These are phyloP conservation scores for Domatiomyces globalis DNA, from an alignment of 2,329 filamentous ascomycete genomes.

Conservation along the genomic window DNA sequence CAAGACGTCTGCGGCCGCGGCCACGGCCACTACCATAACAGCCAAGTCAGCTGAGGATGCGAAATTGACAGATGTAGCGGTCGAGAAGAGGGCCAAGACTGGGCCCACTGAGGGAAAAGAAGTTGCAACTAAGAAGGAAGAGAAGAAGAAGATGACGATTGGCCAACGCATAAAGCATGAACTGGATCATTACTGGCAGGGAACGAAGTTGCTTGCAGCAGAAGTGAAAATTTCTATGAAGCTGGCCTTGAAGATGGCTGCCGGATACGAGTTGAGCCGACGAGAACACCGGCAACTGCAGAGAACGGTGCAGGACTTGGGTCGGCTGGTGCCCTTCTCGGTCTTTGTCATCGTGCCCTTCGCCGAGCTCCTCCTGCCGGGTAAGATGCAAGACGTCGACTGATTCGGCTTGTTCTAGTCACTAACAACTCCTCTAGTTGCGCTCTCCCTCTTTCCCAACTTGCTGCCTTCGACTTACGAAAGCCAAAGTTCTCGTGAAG, in stretches of 20 bases:
- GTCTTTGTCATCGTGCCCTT: slow-evolving; percentile 96
- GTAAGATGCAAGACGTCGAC: neutral
- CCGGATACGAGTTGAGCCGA: slow-evolving; percentile 87
- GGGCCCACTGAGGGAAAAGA: slow-evolving; percentile 26
- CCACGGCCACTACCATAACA: slow-evolving; percentile 5
- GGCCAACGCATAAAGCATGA: slow-evolving; percentile 94
- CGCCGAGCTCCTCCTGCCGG: slow-evolving; percentile 57
- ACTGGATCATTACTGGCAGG: slow-evolving; percentile 90
- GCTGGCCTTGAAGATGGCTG: slow-evolving; percentile 91
- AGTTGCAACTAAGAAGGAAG: slow-evolving; percentile 50
- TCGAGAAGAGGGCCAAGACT: slow-evolving; percentile 34
- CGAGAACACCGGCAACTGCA: slow-evolving; percentile 75
- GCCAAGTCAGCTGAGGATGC: slow-evolving; percentile 29
- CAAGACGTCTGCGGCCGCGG: slow-evolving; percentile 16
- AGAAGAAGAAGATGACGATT: slow-evolving; percentile 73
- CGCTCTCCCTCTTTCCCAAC: slow-evolving; percentile 91
- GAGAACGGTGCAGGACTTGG: slow-evolving; percentile 86
- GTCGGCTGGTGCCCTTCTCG: slow-evolving; percentile 84
- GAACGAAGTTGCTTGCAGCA: slow-evolving; percentile 81
- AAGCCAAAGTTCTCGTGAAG: slow-evolving; percentile 75
- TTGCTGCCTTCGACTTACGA: slow-evolving; percentile 95
- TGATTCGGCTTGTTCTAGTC: no score
- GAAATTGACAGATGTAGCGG: slow-evolving; percentile 49
- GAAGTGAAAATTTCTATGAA: slow-evolving; percentile 88
- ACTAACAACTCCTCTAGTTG: slow-evolving; percentile 51